Percentiles rank a stretch among this genome's conserved stretches.
Conservation (phyloP, 2,329 filamentous ascomycete genomes). For the Cadophora gregata region DNA sequence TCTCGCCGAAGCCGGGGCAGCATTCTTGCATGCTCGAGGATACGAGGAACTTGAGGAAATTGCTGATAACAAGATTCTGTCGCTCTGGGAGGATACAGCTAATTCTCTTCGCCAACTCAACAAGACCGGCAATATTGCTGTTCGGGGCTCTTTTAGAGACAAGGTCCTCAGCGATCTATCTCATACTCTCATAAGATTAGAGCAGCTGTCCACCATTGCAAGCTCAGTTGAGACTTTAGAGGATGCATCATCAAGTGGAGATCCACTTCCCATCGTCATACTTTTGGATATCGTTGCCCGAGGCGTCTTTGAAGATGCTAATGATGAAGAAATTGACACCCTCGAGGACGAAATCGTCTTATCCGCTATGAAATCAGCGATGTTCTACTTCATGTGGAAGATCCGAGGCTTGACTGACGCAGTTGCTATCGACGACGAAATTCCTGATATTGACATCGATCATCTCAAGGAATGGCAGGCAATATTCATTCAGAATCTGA, state of each 20-base stretch:
- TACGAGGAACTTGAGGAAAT: slow-evolving; percentile 90
- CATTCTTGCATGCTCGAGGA: slow-evolving; percentile 82
- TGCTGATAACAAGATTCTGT: slow-evolving; percentile 78
- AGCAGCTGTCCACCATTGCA: slow-evolving; percentile 79
- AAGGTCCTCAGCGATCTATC: slow-evolving; percentile 72
- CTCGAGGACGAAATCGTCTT: slow-evolving; percentile 80
- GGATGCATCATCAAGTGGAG: slow-evolving; percentile 62
- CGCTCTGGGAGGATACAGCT: slow-evolving; percentile 85
- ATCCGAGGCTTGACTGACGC: slow-evolving; percentile 63
- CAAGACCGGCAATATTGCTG: slow-evolving; percentile 72
- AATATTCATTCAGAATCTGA: slow-evolving; percentile 65
- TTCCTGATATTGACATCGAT: slow-evolving; percentile 65
- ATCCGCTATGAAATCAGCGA: slow-evolving; percentile 75
- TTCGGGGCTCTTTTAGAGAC: slow-evolving; percentile 70
- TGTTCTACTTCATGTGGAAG: slow-evolving; percentile 98
- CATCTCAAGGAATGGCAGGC: slow-evolving; percentile 61
- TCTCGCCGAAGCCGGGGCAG: slow-evolving; percentile 80
- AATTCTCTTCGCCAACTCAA: slow-evolving; percentile 69
- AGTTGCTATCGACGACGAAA: slow-evolving; percentile 58
- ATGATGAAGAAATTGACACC: slow-evolving; percentile 72
- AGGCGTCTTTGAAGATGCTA: slow-evolving; percentile 69
- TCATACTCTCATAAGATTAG: slow-evolving; percentile 78
- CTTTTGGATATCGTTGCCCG: slow-evolving; percentile 76
- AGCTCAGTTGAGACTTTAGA: slow-evolving; percentile 81
- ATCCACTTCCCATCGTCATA: slow-evolving; percentile 66